Conservation (phyloP, 2,329 filamentous ascomycete genomes). For the Colletotrichum euphorbiae region DNA sequence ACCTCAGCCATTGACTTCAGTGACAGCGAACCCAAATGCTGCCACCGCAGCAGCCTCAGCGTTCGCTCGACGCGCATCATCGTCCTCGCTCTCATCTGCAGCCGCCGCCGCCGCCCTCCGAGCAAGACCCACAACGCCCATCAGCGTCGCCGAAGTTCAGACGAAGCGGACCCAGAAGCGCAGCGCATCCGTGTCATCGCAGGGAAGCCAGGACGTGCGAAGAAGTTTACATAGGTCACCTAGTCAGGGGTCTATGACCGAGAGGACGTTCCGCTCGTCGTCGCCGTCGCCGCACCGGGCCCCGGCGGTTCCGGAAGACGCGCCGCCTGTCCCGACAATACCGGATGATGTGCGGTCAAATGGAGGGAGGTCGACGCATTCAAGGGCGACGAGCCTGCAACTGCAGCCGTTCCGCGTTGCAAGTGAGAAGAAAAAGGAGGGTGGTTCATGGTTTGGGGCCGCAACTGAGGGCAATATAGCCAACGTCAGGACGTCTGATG, state of each 20-base stretch:
- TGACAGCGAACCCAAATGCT: conserved; percentile 77
- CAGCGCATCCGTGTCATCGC: conserved; percentile 77
- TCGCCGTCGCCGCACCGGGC: conserved; percentile 56
- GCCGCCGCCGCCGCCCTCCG: conserved; percentile 88
- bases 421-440: conserved; percentile 61
- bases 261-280: conserved; percentile 86
- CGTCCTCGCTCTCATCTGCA: conserved; percentile 79
- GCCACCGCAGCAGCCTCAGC: conserved; percentile 85
- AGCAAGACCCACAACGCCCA: conserved; percentile 81
- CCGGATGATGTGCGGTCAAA: conserved; percentile 61
- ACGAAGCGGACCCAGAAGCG: conserved; percentile 87
- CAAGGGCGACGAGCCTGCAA: conserved; percentile 56
- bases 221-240: conserved; percentile 70
- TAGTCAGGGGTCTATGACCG: conserved; percentile 86
- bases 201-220: conserved; percentile 60
- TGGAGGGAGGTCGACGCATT: conserved; percentile 43
- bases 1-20: conserved; percentile 69
- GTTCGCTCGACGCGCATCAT: conserved; percentile 77
- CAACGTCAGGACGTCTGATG: conserved; percentile 60
- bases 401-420: conserved; percentile 64
- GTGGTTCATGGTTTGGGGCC: conserved; percentile 62
- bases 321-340: conserved; percentile 81
- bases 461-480: conserved; percentile 56
- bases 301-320: conserved; percentile 55
- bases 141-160: conserved; percentile 82